Evolutionary conservation across 768 basidiomycete genomes (phyloP), one percentile per base, ranked within the genome.

Genomic region (Hypholoma sublateritium): DNA sequence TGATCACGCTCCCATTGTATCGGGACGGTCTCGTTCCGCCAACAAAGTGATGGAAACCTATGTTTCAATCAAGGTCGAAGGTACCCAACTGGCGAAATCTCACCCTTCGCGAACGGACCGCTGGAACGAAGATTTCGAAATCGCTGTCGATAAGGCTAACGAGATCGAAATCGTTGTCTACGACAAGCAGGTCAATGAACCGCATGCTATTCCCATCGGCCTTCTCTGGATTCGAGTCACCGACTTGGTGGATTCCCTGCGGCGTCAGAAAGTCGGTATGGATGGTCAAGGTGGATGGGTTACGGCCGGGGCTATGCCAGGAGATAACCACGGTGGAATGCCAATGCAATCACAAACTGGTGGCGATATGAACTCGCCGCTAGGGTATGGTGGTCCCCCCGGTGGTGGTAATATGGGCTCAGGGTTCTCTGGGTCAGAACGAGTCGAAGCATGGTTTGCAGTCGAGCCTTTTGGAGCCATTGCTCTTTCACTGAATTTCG

Each of bases 61-160:
- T 68, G 91, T 98, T 42, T 93, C 93, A 34, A 84, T 98, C 74
- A 97, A 98, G 68, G 91, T 98, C 11, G 97, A 99, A 77, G 95
- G 96, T 19, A 94, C 92, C 17, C 91, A 95, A 64, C 82, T 92
- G 13, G 96, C 93, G 4, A 86, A 88, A 56, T 95, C 95, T 0
- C 94, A 96, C 69, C 91, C 93, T 7, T 88, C 94, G 9, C 87
- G 94, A 57, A 97, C 89, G 25, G 97, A 98, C 73, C 87, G 91
- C 44, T 99, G 97, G 97, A 93, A 93, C 69, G 95, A 99, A 72
- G 92, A 95, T 57, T 98, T 98, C 60, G 94, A 96, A 72, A 93
- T 99, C 57, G 80, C 88, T 0, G 91, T 98, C 39, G 96, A 98
- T 77, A 98, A 98, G 73, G 95, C 96, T 13, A 98, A 96, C 69